A percentile compares a stretch with the other conserved stretches of the same genome.
Conservation (phyloP, 257 asterid species). For the Solanum pinnatisectum region DNA sequence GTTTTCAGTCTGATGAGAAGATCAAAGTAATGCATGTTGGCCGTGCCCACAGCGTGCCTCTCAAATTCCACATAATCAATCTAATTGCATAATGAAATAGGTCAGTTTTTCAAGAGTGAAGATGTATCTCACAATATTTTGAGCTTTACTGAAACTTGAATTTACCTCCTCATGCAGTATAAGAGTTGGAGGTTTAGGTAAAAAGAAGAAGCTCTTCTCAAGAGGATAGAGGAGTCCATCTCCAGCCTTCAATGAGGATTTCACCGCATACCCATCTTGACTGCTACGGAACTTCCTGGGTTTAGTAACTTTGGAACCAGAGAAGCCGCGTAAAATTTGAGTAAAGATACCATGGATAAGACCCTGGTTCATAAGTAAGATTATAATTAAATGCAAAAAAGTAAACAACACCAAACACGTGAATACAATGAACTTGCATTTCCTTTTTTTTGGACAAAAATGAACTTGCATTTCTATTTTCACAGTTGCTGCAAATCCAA, state of each 20-base stretch:
- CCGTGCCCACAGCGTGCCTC: constrained; percentile 95
- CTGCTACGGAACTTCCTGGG: constrained; percentile 88
- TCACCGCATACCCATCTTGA: constrained; percentile 87
- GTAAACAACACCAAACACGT: background rate
- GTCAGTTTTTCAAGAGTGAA: constrained; percentile 9
- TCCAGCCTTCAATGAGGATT: constrained; percentile 98
- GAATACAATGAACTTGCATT: background rate
- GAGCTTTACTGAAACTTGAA: background rate
- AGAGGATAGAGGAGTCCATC: constrained; percentile 98
- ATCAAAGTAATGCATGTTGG: constrained; percentile 96
- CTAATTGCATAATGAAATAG: constrained; percentile 18
- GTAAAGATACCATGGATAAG: constrained; percentile 68
- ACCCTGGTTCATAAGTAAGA: constrained; percentile 45
- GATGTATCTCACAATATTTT: background rate
- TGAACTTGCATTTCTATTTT: background rate
- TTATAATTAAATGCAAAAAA: background rate
- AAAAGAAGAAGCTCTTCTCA: constrained; percentile 95
- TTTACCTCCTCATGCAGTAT: constrained; percentile 91
- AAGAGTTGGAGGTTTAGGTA: constrained; percentile 96
- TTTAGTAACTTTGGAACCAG: constrained; percentile 85
- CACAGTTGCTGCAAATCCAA: background rate
- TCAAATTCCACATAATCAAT: constrained; percentile 94
- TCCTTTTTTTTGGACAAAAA: background rate
- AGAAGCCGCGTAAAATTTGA: constrained; percentile 72
- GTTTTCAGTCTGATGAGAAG: constrained; percentile 77